Base-by-base conservation (phyloP, 116 monocot species). In the Zostera marina region DNA sequence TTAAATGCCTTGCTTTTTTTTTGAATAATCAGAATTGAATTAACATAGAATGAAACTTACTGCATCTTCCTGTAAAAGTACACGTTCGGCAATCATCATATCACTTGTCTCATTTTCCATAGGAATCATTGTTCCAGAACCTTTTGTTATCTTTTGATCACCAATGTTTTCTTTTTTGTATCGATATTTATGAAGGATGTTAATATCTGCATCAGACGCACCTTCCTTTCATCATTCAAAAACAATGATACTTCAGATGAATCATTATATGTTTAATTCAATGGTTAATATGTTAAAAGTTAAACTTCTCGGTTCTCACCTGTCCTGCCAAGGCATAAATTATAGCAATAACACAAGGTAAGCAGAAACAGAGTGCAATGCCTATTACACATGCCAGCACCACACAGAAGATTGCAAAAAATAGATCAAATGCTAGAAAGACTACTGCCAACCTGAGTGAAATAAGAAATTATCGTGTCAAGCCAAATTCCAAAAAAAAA, bases 281-380 rank as follows among this genome's bases (percentile, higher is more conserved):
- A 32, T 32, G 32, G 32, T 5, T 32, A 32, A 32, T 32, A 32
- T 32, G 32, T 32, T 32, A 32, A 32, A 5, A 32, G 32, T 32
- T 32, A 3, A 32, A 32, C 32, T 32, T 32, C 32, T 32, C 32
- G 5, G 4, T 32, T 32, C 32, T 32, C 32, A 32, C 62, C 16
- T 49, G 62, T 49, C 80, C 83, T 15, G 81, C 80, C 9, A 92
- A 62, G 22, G 87, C 87, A 80, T 87, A 87, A 39, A 92, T 69
- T 72, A 92, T 67, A 22, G 87, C 92, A 68, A 92, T 92, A 15
- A 92, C 83, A 64, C 83, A 92, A 55, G 79, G 79, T 49, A 79
- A 60, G 54, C 79, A 79, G 53, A 70, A 79, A 57, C 63, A 79
- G 3, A 79, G n/a, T 11, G 79, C 79, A 52, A 79, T 53, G n/a